A percentile compares a stretch with the other conserved stretches of the same genome.
These are phyloP conservation scores for Suillus decipiens DNA, from an alignment of 768 basidiomycete genomes.

Conservation along the genomic window DNA sequence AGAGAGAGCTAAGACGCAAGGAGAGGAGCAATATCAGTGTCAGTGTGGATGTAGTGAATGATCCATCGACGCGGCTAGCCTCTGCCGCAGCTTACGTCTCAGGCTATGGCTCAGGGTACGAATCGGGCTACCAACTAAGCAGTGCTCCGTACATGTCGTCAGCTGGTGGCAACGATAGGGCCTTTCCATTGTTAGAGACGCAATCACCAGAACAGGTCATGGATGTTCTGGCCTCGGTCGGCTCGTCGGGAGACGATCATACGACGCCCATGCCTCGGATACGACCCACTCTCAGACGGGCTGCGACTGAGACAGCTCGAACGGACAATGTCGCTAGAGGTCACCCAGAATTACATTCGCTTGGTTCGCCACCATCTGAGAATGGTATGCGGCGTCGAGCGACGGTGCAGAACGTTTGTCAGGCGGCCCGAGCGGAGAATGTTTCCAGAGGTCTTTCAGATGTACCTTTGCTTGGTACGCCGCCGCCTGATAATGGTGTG, in stretches of 20 bases:
- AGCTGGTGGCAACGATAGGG: constrained; percentile 24
- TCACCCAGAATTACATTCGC: constrained; percentile 13
- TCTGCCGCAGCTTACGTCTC: constrained; percentile 39
- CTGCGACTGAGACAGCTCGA: constrained; percentile 23
- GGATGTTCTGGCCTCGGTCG: constrained; percentile 29
- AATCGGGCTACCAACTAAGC: constrained; percentile 26
- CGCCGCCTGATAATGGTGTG: constrained; percentile 18
- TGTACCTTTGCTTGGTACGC: constrained; percentile 14
- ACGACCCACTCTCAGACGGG: constrained; percentile 24
- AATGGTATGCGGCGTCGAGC: constrained; percentile 22
- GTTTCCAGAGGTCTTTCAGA: constrained; percentile 18
- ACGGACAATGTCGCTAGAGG: constrained; percentile 14
- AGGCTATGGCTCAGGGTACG: constrained; percentile 39
- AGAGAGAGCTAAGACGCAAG: constrained; percentile 22
- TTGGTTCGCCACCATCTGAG: constrained; percentile 11
- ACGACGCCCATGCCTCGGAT: constrained; percentile 27
- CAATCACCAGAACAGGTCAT: constrained; percentile 28
- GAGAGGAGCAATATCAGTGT: constrained; percentile 10
- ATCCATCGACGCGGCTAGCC: constrained; percentile 25
- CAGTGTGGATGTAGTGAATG: constrained; percentile 2
- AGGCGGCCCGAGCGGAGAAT: constrained; percentile 19
- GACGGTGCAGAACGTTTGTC: constrained; percentile 16
- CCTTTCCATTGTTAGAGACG: constrained; percentile 30
- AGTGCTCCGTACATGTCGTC: constrained; percentile 25
- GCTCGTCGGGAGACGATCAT: constrained; percentile 28